Conservation (phyloP, 208 protist genomes). For the Acanthamoeba sp. region DNA sequence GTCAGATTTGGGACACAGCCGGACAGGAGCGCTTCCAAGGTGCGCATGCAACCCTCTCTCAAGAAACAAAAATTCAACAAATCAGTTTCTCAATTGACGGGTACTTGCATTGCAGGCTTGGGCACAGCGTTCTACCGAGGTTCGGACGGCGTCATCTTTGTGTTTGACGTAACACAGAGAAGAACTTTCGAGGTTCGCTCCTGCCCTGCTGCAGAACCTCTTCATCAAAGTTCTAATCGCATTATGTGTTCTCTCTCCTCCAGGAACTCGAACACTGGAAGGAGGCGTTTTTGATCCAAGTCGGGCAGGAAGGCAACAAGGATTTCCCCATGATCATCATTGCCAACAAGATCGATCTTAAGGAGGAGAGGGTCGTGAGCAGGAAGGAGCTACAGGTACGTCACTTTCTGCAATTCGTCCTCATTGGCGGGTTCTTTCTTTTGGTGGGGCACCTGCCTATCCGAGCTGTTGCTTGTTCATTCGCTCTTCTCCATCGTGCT, state of each 20-base stretch:
- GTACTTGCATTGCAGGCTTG: not conserved
- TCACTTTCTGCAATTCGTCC: not conserved
- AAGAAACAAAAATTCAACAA: not conserved
- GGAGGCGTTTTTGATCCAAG: conserved; percentile 81
- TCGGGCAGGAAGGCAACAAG: conserved; percentile 51
- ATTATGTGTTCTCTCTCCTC: not conserved
- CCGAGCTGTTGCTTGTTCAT: too few relatives aligned
- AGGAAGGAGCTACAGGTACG: conserved; percentile 18
- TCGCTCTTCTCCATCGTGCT: not conserved
- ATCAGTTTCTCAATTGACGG: conserved; percentile 40
- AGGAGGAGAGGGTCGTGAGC: conserved; percentile 76
- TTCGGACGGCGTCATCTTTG: conserved; percentile 79
- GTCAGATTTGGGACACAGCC: conserved; percentile 81
- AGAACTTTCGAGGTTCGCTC: conserved; percentile 25
- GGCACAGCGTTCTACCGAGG: conserved; percentile 81
- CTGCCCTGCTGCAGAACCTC: too few relatives aligned
- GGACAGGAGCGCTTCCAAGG: conserved; percentile 81
- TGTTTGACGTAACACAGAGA: conserved; percentile 80
- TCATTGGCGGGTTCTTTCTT: too few relatives aligned
- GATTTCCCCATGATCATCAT: conserved; percentile 82
- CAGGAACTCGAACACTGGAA: conserved; percentile 77
- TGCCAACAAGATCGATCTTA: conserved; percentile 82
- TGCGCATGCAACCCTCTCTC: not conserved
- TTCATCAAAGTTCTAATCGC: not conserved
- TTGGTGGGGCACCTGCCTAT: too few relatives aligned